A percentile compares a stretch with the other conserved stretches of the same genome.
Conservation (phyloP, 164 flowering plant genomes). For the Umbellularia californica region DNA sequence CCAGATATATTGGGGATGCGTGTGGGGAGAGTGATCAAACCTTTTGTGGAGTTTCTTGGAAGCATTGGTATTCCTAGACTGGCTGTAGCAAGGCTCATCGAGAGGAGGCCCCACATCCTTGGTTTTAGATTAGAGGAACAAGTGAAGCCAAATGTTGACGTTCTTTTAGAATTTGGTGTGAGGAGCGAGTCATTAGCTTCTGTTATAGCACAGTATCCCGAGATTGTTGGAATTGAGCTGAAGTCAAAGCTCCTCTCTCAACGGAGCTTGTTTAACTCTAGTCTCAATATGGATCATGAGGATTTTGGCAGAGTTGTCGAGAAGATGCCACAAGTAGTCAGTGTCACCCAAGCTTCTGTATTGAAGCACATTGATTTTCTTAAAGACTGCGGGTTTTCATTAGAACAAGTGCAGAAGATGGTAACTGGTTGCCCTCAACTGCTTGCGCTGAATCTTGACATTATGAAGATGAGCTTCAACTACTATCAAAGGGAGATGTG, state of each 20-base stretch:
- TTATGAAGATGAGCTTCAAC: conserved; percentile 71
- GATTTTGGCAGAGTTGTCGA: conserved; percentile 69
- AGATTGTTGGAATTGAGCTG: conserved; percentile 76
- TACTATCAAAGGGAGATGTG: conserved; percentile 63
- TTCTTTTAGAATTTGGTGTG: conserved; percentile 54
- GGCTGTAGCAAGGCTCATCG: conserved; percentile 85
- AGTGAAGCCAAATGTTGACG: conserved; percentile 67
- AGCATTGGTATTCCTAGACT: conserved; percentile 66
- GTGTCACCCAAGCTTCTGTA: conserved; percentile 48
- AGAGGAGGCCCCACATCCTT: conserved; percentile 76
- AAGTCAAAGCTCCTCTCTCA: conserved; percentile 56
- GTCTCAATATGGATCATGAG: conserved; percentile 37
- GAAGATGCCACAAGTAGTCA: conserved; percentile 91
- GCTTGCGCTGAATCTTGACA: conserved; percentile 71
- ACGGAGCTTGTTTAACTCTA: conserved; percentile 41
- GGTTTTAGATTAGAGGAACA: conserved; percentile 70
- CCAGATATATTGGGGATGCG: conserved; percentile 94
- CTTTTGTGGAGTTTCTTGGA: conserved; percentile 82
- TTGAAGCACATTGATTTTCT: conserved; percentile 73
- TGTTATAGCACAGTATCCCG: conserved; percentile 80
- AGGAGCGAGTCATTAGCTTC: conserved; percentile 50
- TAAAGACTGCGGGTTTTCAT: conserved; percentile 67
- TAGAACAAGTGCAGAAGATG: conserved; percentile 59
- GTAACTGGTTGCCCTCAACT: conserved; percentile 79
- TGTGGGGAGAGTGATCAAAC: conserved; percentile 86